Evolutionary conservation across 148 eudicot genomes (phyloP).

Genomic region (Bassia scoparia): DNA sequence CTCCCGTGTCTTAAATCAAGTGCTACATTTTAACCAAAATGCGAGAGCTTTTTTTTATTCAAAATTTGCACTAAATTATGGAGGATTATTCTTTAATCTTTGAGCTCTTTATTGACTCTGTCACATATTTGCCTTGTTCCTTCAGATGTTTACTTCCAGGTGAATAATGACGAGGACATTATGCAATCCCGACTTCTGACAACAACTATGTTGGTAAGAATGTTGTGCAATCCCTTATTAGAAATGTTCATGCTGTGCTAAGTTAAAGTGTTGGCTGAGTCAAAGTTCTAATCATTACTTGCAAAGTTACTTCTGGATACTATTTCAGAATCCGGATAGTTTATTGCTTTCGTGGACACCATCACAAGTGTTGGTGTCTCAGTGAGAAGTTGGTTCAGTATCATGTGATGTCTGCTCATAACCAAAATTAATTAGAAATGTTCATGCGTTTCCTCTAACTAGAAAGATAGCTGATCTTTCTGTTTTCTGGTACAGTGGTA

Average conservation of each 20-base stretch:
- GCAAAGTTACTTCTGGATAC: background rate
- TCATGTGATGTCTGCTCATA: background rate
- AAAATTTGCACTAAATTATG: no score
- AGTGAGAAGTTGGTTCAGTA: background rate
- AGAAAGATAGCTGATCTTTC: no score
- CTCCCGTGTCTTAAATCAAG: no score
- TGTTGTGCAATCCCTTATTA: no score
- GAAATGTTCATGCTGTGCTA: no score
- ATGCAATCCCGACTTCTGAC: slow-evolving; percentile 59
- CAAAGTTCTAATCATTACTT: background rate
- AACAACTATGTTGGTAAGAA: slow-evolving; percentile 78
- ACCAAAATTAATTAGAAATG: background rate
- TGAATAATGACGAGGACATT: slow-evolving; percentile 83
- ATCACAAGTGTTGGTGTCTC: background rate
- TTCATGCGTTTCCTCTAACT: background rate
- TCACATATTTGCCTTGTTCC: slow-evolving; percentile 33
- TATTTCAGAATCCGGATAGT: background rate
- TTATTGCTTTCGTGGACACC: background rate
- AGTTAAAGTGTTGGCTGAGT: background rate
- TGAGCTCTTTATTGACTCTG: slow-evolving; percentile 16
- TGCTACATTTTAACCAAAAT: no score
- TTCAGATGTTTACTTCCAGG: slow-evolving; percentile 93
- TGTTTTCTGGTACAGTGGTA: background rate
- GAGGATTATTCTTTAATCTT: slow-evolving; percentile 6
- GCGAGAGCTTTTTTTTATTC: no score